Base-by-base conservation (phyloP, 768 basidiomycete species). In the Tulasnella sp. region DNA sequence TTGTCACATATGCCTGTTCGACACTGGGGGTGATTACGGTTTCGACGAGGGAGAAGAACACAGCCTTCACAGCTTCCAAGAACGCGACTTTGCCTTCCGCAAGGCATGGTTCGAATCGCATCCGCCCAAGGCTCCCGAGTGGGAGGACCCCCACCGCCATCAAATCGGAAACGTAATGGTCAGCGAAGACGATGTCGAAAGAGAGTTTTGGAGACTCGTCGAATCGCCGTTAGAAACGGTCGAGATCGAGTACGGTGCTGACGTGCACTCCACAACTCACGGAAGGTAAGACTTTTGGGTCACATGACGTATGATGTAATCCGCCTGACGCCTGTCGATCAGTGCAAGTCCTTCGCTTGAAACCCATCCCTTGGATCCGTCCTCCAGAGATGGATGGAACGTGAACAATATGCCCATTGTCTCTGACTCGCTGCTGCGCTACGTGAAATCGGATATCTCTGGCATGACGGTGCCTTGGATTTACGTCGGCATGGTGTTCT, bases 401-500 rank as follows among this genome's bases (percentile, higher is more conserved):
- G 71, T 99, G 63, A 97, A 97, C 71, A 98, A 97, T 65, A 86
- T 96, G 39, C 91, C 96, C 4, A 96, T 98, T 61, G 72, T 94
- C 9, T 77, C 84, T 1, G 89, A 94, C 59, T 98, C 94, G 27
- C 78, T 99, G 9, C 77, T 99, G 32, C 86, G 96, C 11, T 99
- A 84, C 69, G 96, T 99, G 73, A 96, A 97, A 71, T 93, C 91
- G 3, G 93, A 98, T 68, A 96, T 99, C 55, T 97, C 93, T 52
- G 96, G 96, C 12, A 99, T 99, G 94, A 98, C 94, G 1, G 90
- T 97, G 8, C 93, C 93, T 9, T 97, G 92, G 93, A 96, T 89
- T 35, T 99, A 99, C 68, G 90, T 98, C 60, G 96, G 96, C 45
- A 98, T 98, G 94, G 76, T 91, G 15, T 99, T 99, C 68, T 94